These are phyloP conservation scores for Funneliformis mosseae DNA, from an alignment of 192 early-diverging fungal species.

Conservation along the genomic window DNA sequence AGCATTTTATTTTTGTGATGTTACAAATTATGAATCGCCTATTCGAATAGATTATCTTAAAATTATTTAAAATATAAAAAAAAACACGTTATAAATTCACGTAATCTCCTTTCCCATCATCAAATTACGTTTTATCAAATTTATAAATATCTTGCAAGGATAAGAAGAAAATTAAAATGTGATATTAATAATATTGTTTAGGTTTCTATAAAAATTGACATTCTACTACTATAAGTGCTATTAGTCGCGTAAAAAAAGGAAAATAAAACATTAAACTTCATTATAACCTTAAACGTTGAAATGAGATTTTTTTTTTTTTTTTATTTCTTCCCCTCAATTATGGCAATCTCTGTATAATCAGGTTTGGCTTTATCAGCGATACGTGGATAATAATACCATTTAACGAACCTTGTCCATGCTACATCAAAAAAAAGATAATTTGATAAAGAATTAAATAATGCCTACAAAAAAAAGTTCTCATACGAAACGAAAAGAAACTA, in stretches of 20 bases:
- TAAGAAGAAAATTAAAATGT: too few species aligned
- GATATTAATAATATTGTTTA: slow-evolving; percentile 1
- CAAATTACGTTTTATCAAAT: too few species aligned
- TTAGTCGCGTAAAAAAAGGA: not conserved
- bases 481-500: not conserved
- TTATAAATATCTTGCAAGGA: too few species aligned
- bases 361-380: not conserved
- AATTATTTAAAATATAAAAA: too few species aligned
- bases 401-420: slow-evolving; percentile 31
- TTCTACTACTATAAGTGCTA: not conserved
- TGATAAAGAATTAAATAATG: not conserved
- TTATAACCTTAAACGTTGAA: not conserved
- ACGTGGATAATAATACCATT: slow-evolving; percentile 29
- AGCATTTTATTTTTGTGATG: too few species aligned
- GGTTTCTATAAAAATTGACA: not conserved
- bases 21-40: too few species aligned
- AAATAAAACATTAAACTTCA: not conserved
- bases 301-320: not conserved
- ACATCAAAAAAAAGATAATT: not conserved
- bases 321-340: not conserved
- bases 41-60: too few species aligned
- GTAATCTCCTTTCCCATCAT: too few species aligned
- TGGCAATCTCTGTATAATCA: not conserved
- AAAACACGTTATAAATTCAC: too few species aligned
- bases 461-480: not conserved